Conservation (phyloP, 2,329 filamentous ascomycete genomes). For the Neurospora crassa region DNA sequence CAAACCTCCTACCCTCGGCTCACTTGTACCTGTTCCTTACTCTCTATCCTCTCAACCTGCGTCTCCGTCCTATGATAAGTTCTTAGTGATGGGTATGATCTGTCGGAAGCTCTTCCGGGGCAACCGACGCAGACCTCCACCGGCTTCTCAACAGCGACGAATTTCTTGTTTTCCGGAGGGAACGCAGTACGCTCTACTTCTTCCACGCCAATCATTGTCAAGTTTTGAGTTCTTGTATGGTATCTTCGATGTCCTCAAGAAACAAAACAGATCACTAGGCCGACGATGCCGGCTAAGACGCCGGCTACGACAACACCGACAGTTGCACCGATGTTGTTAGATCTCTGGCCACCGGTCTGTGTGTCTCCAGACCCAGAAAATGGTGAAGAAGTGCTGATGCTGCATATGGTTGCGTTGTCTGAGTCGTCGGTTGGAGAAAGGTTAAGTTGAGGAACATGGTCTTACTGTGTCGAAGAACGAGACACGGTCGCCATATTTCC, state of each 20-base stretch:
- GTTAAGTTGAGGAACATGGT: background rate
- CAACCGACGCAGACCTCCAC: background rate
- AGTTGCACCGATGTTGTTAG: background rate
- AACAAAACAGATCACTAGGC: background rate
- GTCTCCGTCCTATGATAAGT: background rate
- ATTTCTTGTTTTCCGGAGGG: background rate
- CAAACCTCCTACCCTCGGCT: background rate
- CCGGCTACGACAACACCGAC: no score
- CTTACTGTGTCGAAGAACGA: background rate
- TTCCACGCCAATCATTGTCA: background rate
- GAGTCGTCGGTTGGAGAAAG: background rate
- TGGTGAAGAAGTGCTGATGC: background rate
- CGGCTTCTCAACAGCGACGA: background rate
- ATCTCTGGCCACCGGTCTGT: background rate
- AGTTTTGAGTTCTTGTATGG: background rate
- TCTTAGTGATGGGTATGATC: background rate
- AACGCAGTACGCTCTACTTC: background rate
- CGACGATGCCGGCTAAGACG: background rate
- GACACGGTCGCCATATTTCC: background rate
- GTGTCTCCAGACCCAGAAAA: background rate
- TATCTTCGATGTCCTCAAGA: background rate
- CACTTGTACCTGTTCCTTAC: background rate
- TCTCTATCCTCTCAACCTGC: background rate
- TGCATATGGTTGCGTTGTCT: background rate
- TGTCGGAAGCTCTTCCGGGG: background rate